Conservation (phyloP, 768 basidiomycete species). For the Boletus subcaerulescens region DNA sequence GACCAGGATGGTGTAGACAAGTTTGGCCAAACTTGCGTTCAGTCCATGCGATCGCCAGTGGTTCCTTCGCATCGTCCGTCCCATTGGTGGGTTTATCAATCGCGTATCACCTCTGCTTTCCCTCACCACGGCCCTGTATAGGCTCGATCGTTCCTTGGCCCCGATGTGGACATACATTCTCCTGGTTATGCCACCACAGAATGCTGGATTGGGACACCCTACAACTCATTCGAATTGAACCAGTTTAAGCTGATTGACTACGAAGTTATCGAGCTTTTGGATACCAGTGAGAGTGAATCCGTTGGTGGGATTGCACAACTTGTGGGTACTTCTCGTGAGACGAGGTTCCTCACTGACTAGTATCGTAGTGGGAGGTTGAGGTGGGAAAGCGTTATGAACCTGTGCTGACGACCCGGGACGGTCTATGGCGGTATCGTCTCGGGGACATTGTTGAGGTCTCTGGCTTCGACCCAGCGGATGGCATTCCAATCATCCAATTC, state of each 20-base stretch:
- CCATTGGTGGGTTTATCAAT: constrained; percentile 5
- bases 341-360: not conserved
- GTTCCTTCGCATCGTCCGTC: constrained; percentile 10
- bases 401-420: constrained; percentile 17
- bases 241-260: constrained; percentile 1
- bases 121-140: not conserved
- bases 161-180: not conserved
- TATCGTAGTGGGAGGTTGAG: constrained; percentile 18
- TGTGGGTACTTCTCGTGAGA: not conserved
- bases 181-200: constrained; percentile 3
- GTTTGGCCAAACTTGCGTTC: constrained; percentile 13
- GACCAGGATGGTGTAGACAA: constrained; percentile 11
- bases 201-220: constrained; percentile 2
- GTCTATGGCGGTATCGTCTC: constrained; percentile 22
- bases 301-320: not conserved
- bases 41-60: constrained; percentile 5
- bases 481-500: constrained; percentile 17
- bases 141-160: constrained; percentile 1
- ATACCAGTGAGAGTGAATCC: constrained; percentile 2
- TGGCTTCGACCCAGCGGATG: constrained; percentile 19
- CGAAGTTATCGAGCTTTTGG: constrained; percentile 17
- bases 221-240: constrained; percentile 5
- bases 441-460: constrained; percentile 20
- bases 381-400: constrained; percentile 15
- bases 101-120: too few relatives aligned